A percentile compares a stretch with the other conserved stretches of the same genome.
These are phyloP conservation scores for peach (Prunus persica) DNA, from an alignment of 306 rosid species.

Conservation along the genomic window DNA sequence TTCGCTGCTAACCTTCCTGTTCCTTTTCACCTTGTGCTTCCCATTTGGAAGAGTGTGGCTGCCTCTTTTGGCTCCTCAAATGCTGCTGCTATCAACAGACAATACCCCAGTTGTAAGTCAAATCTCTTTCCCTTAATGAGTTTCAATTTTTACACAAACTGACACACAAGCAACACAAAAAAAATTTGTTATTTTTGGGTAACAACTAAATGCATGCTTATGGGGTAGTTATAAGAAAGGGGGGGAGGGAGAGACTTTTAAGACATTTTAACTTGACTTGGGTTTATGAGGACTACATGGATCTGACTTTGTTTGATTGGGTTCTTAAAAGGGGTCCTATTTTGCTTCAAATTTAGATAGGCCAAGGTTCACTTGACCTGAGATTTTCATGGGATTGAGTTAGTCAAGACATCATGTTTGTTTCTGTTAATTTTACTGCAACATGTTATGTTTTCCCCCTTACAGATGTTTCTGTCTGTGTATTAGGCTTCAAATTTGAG, in stretches of 20 bases:
- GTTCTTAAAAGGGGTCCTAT: not conserved
- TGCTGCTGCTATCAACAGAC: constrained; percentile 20
- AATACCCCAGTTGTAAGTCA: constrained; percentile 44
- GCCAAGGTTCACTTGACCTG: not conserved
- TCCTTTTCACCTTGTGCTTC: constrained; percentile 51
- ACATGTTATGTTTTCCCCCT: not conserved
- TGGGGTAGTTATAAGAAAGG: too few relatives aligned
- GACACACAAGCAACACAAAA: not conserved
- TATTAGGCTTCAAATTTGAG: not conserved
- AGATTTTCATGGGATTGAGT: not conserved
- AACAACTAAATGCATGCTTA: too few relatives aligned
- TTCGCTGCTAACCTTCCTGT: constrained; percentile 44
- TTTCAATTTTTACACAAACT: not conserved
- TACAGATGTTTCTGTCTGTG: not conserved
- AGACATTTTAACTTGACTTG: too few relatives aligned
- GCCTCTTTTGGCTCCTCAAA: constrained; percentile 19
- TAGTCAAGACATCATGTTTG: not conserved
- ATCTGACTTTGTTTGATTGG: too few relatives aligned
- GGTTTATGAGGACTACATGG: too few relatives aligned
- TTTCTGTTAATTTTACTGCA: not conserved
- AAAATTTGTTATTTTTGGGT: too few relatives aligned
- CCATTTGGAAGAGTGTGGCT: constrained; percentile 37
- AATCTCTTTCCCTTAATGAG: not conserved
- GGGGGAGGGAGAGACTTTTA: too few relatives aligned
- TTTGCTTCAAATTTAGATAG: not conserved